A percentile compares a stretch with the other conserved stretches of the same genome.
These are phyloP conservation scores for Paraglomus brasilianum DNA, from an alignment of 192 early-diverging fungal genomes.

Conservation along the genomic window DNA sequence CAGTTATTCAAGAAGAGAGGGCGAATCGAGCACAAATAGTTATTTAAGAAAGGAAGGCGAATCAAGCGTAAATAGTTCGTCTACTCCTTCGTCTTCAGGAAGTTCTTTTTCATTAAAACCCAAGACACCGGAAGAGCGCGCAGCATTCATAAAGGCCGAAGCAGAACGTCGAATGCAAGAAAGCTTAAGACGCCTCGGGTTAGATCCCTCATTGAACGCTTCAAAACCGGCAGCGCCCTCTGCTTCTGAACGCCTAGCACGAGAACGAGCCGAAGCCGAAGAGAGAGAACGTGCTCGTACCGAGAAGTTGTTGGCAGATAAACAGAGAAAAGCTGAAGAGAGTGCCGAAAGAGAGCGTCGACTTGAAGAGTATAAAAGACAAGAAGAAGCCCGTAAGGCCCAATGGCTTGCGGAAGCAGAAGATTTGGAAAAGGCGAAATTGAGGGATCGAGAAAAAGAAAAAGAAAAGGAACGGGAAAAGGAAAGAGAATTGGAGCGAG, in stretches of 20 bases:
- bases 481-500: conserved; percentile 41
- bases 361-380: conserved; percentile 47
- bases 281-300: conserved; percentile 26
- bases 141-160: conserved; percentile 50
- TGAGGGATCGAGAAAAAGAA: conserved; percentile 27
- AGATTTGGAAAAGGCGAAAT: conserved; percentile 31
- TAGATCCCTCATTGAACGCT: conserved; percentile 26
- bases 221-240: conserved; percentile 28
- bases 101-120: conserved; percentile 23
- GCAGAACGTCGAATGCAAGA: conserved; percentile 51
- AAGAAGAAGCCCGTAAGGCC: conserved; percentile 40
- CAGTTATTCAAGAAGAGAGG: conserved; percentile 28
- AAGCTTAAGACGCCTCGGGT: conserved; percentile 40
- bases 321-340: conserved; percentile 34
- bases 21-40: background rate
- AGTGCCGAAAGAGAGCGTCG: conserved; percentile 44
- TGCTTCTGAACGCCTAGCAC: conserved; percentile 21
- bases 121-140: conserved; percentile 49
- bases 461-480: conserved; percentile 33
- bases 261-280: conserved; percentile 24
- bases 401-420: conserved; percentile 44
- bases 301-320: conserved; percentile 26
- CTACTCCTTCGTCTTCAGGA: conserved; percentile 14
- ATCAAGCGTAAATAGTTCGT: background rate
- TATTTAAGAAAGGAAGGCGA: too few species aligned